Percentiles rank a stretch among this genome's conserved stretches.
These are phyloP conservation scores for Phytophthora fragariaefolia DNA, from an alignment of 352 stramenopile species.

Conservation along the genomic window DNA sequence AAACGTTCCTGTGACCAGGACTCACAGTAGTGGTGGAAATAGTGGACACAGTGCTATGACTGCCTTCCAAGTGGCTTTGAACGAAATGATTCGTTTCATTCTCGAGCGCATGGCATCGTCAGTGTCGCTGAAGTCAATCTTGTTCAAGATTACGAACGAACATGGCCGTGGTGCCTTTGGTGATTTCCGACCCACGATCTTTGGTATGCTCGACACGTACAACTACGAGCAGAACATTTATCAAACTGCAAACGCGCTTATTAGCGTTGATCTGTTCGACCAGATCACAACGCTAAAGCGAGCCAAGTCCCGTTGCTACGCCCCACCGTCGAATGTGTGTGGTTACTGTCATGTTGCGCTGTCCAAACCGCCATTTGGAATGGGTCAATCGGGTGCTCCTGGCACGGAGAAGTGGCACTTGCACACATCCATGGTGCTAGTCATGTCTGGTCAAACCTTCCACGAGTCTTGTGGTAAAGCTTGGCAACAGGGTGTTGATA, in stretches of 20 bases:
- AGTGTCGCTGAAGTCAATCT: conserved; percentile 92
- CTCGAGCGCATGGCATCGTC: conserved; percentile 95
- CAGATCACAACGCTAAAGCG: conserved; percentile 85
- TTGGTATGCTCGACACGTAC: conserved; percentile 94
- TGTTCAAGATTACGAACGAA: conserved; percentile 96
- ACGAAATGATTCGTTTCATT: conserved; percentile 93
- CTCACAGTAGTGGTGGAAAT: conserved; percentile 53
- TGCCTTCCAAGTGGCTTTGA: conserved; percentile 89
- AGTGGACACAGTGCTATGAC: conserved; percentile 75
- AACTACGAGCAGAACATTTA: conserved; percentile 93
- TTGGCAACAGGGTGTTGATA: conserved; percentile 83
- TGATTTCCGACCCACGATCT: conserved; percentile 95
- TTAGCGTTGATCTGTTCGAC: conserved; percentile 85
- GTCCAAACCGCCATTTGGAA: conserved; percentile 85
- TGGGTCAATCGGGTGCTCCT: conserved; percentile 72
- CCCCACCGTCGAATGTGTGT: conserved; percentile 75
- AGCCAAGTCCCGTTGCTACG: conserved; percentile 75
- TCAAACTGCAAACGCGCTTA: conserved; percentile 84
- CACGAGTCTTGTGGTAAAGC: conserved; percentile 88
- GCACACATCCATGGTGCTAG: conserved; percentile 84
- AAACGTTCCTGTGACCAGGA: conserved; percentile 49
- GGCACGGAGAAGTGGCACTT: conserved; percentile 86
- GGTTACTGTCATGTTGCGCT: conserved; percentile 84
- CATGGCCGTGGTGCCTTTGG: conserved; percentile 93
- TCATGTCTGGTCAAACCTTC: conserved; percentile 81